Evolutionary conservation across 257 asterid species (phyloP).

Genomic region (Vinca minor): DNA sequence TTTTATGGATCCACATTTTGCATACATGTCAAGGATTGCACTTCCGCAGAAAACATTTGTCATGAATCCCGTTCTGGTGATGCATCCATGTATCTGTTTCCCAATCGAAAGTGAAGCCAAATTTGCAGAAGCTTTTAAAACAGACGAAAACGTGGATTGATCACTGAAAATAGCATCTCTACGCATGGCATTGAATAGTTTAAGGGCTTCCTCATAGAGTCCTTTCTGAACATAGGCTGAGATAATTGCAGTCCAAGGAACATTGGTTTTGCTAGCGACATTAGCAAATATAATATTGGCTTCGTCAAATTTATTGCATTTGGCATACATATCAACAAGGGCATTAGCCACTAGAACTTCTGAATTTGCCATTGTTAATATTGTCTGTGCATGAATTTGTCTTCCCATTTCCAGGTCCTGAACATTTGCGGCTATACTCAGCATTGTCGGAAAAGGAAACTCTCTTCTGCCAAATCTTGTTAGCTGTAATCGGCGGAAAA

Average conservation of each 20-base stretch:
- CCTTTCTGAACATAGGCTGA: constrained; percentile 66
- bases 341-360: constrained; percentile 64
- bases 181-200: constrained; percentile 56
- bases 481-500: constrained; percentile 37
- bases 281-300: constrained; percentile 41
- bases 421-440: constrained; percentile 57
- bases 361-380: constrained; percentile 45
- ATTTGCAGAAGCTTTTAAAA: constrained; percentile 58
- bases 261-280: constrained; percentile 37
- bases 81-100: constrained; percentile 55
- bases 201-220: constrained; percentile 55
- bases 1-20: constrained; percentile 75
- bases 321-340: constrained; percentile 83
- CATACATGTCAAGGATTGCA: constrained; percentile 70
- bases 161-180: constrained; percentile 39
- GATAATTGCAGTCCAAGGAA: constrained; percentile 75
- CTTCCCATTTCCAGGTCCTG: constrained; percentile 62
- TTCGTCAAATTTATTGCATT: constrained; percentile 59
- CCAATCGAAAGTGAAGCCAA: constrained; percentile 70
- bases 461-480: constrained; percentile 44
- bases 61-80: constrained; percentile 41
- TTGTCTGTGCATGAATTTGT: constrained; percentile 61
- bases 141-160: constrained; percentile 71
- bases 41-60: constrained; percentile 62
- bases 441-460: constrained; percentile 72